phyloP scores from a whole-genome alignment of 2,329 filamentous ascomycete species.

The Nemania abortiva region DNA sequence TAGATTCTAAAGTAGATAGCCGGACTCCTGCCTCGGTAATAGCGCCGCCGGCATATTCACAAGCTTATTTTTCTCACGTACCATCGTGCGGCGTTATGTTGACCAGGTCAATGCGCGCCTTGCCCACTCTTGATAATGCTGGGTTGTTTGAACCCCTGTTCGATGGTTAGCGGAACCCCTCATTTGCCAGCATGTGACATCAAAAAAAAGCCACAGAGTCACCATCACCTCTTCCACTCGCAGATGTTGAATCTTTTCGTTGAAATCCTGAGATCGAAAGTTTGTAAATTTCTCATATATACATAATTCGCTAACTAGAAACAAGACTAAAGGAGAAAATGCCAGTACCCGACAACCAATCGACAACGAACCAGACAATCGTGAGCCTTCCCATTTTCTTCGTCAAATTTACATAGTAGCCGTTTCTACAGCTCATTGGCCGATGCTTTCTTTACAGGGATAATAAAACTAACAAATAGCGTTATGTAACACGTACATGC shows the following conservation, averaged over 20 bases:
- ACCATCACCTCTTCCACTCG: neutral
- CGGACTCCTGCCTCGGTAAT: slow-evolving; percentile 8
- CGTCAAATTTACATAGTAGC: neutral
- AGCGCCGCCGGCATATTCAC: neutral
- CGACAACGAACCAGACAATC: neutral
- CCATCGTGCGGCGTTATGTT: neutral
- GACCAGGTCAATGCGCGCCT: neutral
- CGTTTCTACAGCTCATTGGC: neutral
- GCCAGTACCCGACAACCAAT: neutral
- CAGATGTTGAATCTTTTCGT: neutral
- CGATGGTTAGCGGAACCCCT: slow-evolving; percentile 3
- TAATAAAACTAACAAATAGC: neutral
- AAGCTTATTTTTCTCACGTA: neutral
- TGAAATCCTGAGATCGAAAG: neutral
- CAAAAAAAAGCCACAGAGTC: neutral
- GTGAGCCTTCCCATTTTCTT: neutral
- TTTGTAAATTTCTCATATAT: neutral
- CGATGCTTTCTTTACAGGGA: neutral
- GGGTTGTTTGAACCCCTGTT: neutral
- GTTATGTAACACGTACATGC: neutral
- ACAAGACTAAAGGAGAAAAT: neutral
- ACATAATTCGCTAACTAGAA: neutral
- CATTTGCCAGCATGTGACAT: neutral
- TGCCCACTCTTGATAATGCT: neutral
- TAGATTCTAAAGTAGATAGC: neutral